phyloP scores from a whole-genome alignment of 139 green algal genomes.

The Tetradesmus lagerheimii region DNA sequence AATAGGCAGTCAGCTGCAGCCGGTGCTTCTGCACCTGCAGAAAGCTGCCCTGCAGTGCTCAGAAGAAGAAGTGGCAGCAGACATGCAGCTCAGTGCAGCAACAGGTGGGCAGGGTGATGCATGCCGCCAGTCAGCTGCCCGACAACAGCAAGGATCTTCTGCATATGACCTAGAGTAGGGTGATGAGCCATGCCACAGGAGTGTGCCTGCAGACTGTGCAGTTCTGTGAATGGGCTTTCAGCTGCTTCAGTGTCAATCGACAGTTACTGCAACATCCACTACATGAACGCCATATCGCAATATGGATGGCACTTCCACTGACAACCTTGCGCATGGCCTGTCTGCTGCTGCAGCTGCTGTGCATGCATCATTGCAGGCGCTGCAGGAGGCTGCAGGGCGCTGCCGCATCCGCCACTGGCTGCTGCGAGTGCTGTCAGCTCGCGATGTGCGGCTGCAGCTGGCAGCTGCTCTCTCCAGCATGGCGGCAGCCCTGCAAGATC shows the following conservation, averaged over 20 bases:
- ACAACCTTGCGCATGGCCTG: too few relatives aligned
- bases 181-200: too few relatives aligned
- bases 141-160: too few relatives aligned
- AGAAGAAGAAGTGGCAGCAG: conserved; percentile 2
- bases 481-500: neutral
- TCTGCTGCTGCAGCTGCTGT: neutral
- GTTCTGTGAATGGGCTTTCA: too few relatives aligned
- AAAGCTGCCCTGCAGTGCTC: neutral
- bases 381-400: neutral
- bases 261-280: too few relatives aligned
- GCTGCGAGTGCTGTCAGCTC: neutral
- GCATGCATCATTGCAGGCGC: neutral
- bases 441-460: neutral
- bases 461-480: neutral
- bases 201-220: too few relatives aligned
- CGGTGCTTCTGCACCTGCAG: neutral
- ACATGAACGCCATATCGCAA: too few relatives aligned
- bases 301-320: too few relatives aligned
- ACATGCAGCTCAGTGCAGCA: neutral
- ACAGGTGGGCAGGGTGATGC: neutral
- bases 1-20: neutral
- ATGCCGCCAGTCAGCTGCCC: neutral
- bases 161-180: too few relatives aligned
- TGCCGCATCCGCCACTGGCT: neutral
- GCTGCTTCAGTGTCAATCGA: too few relatives aligned